A percentile compares a stretch with the other conserved stretches of the same genome.
Evolutionary conservation across 2,329 filamentous ascomycete genomes (phyloP).

Genomic region (Coleophoma crateriformis): DNA sequence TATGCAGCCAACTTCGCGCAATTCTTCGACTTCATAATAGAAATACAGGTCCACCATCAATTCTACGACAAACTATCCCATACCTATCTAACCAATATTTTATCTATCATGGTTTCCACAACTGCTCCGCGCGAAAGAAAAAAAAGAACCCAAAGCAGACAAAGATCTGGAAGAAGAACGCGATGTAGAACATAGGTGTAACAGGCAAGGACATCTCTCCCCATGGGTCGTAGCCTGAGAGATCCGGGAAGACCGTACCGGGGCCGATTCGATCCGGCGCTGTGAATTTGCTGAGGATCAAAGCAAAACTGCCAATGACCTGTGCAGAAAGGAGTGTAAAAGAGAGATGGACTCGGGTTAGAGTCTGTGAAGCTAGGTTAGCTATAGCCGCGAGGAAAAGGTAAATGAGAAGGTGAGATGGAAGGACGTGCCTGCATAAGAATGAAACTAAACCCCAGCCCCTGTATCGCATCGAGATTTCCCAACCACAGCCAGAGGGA

Average conservation of each 20-base stretch:
- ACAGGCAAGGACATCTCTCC: constrained; percentile 38
- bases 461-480: constrained; percentile 58
- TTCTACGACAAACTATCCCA: no score
- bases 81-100: no score
- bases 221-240: constrained; percentile 31
- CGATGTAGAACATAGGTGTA: constrained; percentile 56
- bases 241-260: constrained; percentile 56
- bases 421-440: constrained; percentile 24
- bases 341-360: constrained; percentile 59
- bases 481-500: constrained; percentile 63
- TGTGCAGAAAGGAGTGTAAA: constrained; percentile 57
- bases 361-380: constrained; percentile 42
- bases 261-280: constrained; percentile 57
- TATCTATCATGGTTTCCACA: constrained; percentile 40
- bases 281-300: constrained; percentile 54
- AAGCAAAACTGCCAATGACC: constrained; percentile 54
- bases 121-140: constrained; percentile 53
- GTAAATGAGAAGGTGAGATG: no score
- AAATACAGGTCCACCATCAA: no score
- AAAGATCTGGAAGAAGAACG: constrained; percentile 47
- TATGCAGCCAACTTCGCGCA: no score
- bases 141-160: constrained; percentile 52
- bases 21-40: no score
- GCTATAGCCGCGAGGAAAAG: no score
- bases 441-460: constrained; percentile 64